Evolutionary conservation across 2,329 filamentous ascomycete genomes (phyloP).

Genomic region (Curvularia sp.): DNA sequence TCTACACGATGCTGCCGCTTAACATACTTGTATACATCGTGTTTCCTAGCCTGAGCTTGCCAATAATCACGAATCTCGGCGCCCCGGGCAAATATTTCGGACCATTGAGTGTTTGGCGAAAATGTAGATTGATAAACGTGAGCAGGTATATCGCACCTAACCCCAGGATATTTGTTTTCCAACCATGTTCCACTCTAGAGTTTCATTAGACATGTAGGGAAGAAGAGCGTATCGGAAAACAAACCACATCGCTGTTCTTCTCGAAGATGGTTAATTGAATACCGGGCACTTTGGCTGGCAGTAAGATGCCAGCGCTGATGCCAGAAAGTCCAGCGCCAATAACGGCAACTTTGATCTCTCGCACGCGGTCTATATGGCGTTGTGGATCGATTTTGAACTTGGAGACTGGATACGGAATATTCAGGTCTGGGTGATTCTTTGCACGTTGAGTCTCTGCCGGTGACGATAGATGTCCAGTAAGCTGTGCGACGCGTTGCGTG

Average conservation of each 20-base stretch:
- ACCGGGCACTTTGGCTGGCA: conserved; percentile 72
- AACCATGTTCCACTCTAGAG: conserved; percentile 45
- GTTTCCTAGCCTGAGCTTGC: conserved; percentile 49
- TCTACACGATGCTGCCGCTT: conserved; percentile 50
- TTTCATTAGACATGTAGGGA: background rate
- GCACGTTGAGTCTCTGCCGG: conserved; percentile 25
- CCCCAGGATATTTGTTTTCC: conserved; percentile 48
- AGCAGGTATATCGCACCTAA: conserved; percentile 43
- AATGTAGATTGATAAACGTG: conserved; percentile 54
- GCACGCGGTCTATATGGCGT: conserved; percentile 41
- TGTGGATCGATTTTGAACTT: conserved; percentile 35
- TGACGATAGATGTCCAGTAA: conserved; percentile 36
- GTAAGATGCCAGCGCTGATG: conserved; percentile 68
- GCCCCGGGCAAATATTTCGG: conserved; percentile 51
- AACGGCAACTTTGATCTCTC: conserved; percentile 60
- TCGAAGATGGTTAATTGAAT: conserved; percentile 64
- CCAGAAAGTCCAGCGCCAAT: conserved; percentile 71
- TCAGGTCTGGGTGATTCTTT: conserved; percentile 16
- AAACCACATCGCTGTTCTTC: conserved; percentile 53
- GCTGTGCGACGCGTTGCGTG: conserved; percentile 36
- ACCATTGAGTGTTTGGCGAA: conserved; percentile 55
- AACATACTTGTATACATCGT: conserved; percentile 50
- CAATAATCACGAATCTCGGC: conserved; percentile 55
- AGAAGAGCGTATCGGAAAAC: conserved; percentile 6
- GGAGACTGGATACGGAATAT: conserved; percentile 39